Percentiles rank a stretch among this genome's conserved stretches.
Evolutionary conservation across 2,329 filamentous ascomycete species (phyloP).

Genomic region (Beauveria scarabaeidicola): DNA sequence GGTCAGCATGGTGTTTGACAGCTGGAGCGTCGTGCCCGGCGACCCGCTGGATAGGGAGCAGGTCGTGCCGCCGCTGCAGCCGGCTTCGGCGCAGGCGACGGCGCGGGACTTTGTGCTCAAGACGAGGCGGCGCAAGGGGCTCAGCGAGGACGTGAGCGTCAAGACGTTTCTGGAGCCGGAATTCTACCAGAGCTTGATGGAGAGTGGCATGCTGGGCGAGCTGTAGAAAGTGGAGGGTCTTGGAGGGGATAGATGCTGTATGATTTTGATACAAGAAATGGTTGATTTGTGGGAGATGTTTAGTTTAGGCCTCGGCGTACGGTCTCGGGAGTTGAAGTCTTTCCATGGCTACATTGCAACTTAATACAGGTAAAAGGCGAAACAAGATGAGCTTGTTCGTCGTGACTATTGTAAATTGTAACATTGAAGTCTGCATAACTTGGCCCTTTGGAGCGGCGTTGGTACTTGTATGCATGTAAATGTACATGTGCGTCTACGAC

Average conservation of each 20-base stretch:
- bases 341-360: neutral
- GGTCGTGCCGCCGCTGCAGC: conserved; percentile 74
- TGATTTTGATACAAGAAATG: conserved; percentile 10
- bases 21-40: conserved; percentile 91
- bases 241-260: neutral
- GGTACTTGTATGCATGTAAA: neutral
- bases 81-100: conserved; percentile 78
- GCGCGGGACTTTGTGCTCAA: conserved; percentile 95
- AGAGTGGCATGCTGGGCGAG: conserved; percentile 74
- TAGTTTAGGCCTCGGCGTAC: conserved; percentile 6
- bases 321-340: conserved; percentile 5
- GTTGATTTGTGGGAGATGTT: neutral
- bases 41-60: conserved; percentile 88
- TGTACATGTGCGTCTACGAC: neutral
- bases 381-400: neutral
- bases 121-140: conserved; percentile 83
- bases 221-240: conserved; percentile 15
- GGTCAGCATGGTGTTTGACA: conserved; percentile 86
- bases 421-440: neutral
- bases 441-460: neutral
- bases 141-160: conserved; percentile 91
- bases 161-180: conserved; percentile 96
- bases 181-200: conserved; percentile 78
- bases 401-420: neutral
- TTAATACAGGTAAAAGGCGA: neutral